Evolutionary conservation across 2,329 filamentous ascomycete genomes (phyloP).

Genomic region (Diaporthe ampelina): DNA sequence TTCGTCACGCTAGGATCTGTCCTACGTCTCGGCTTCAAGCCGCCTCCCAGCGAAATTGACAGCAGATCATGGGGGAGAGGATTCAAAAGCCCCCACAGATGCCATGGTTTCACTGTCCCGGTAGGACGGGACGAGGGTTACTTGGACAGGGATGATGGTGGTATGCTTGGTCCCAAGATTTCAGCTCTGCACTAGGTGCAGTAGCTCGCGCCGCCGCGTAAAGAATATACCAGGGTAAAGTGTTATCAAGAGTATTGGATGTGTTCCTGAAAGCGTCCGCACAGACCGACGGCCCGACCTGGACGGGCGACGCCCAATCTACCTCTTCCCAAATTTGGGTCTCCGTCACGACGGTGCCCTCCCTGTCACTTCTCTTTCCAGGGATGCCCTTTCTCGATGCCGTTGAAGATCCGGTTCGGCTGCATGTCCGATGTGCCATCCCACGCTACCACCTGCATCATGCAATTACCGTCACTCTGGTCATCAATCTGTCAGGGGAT

Average conservation of each 20-base stretch:
- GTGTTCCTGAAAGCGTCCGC: background rate
- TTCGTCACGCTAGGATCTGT: slow-evolving; percentile 11
- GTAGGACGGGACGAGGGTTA: background rate
- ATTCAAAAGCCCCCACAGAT: background rate
- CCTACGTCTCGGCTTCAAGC: slow-evolving; percentile 5
- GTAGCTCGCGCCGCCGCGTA: background rate
- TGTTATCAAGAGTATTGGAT: background rate
- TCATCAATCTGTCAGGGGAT: background rate
- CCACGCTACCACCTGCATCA: background rate
- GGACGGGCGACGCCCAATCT: background rate
- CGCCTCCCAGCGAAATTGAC: background rate
- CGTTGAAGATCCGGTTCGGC: background rate
- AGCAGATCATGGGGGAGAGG: background rate
- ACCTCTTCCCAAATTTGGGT: background rate
- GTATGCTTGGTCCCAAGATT: background rate
- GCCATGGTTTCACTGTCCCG: slow-evolving; percentile 1
- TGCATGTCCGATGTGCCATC: background rate
- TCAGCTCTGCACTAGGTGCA: background rate
- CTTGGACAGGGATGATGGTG: background rate
- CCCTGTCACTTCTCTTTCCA: background rate
- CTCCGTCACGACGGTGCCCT: background rate
- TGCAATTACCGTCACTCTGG: background rate
- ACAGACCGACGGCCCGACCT: slow-evolving; percentile 10
- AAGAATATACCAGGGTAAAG: background rate
- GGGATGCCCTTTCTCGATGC: background rate